Conservation (phyloP, 345 rosid species). For the Aethionema arabicum region DNA sequence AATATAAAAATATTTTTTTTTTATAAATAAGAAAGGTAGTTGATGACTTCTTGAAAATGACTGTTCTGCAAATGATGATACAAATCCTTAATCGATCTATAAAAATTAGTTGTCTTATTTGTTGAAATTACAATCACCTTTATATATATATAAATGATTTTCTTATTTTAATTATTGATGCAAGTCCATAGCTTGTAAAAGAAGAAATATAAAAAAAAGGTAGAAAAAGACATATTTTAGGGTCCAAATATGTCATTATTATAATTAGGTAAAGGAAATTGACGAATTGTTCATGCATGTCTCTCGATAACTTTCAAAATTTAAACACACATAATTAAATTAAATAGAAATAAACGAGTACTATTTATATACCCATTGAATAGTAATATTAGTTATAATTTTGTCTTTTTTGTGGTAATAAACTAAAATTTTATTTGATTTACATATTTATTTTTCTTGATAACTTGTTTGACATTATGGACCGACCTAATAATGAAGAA, state of each 20-base stretch:
- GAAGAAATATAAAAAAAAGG: constrained; percentile 24
- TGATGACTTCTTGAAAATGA: constrained; percentile 22
- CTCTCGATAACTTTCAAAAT: constrained; percentile 13
- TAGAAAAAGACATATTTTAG: constrained; percentile 29
- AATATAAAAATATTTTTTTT: neutral
- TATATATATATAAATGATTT: neutral
- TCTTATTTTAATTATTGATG: neutral
- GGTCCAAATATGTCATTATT: constrained; percentile 35
- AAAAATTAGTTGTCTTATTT: constrained; percentile 16
- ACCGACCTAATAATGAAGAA: constrained; percentile 38
- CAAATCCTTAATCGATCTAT: constrained; percentile 6
- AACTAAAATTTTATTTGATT: neutral
- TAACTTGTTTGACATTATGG: constrained; percentile 34
- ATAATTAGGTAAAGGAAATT: constrained; percentile 24
- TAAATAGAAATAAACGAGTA: neutral
- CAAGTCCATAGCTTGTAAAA: constrained; percentile 29
- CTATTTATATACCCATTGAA: neutral
- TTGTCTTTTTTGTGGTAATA: constrained; percentile 4
- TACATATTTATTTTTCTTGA: constrained; percentile 2
- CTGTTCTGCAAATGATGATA: constrained; percentile 17
- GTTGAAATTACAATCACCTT: constrained; percentile 14
- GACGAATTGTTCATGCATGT: constrained; percentile 29
- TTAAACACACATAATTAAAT: constrained; percentile 14
- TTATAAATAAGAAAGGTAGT: constrained; percentile 10
- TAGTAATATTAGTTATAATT: neutral